Evolutionary conservation across 106 monocot species (phyloP).

Genomic region (Allium cepa): DNA sequence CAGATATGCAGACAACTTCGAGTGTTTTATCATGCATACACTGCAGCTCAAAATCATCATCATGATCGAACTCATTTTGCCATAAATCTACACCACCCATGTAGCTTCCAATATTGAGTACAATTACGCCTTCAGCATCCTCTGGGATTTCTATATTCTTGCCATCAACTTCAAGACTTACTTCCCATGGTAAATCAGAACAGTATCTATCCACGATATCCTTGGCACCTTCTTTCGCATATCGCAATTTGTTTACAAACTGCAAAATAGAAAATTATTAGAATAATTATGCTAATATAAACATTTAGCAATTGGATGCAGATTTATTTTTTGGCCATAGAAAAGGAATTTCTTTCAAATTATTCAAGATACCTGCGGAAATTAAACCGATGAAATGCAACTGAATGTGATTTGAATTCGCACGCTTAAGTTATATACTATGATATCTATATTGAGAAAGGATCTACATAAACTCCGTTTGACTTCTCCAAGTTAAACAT

Average conservation of each 20-base stretch:
- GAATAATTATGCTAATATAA: too few species aligned
- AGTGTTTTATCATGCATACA: conserved; percentile 83
- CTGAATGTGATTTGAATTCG: not conserved
- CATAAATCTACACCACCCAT: conserved; percentile 94
- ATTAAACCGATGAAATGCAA: not conserved
- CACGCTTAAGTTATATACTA: not conserved
- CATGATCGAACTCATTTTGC: conserved; percentile 73
- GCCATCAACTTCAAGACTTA: conserved; percentile 85
- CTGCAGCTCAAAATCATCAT: conserved; percentile 58
- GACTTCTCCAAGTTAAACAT: too few species aligned
- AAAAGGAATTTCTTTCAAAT: not conserved
- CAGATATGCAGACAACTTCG: conserved; percentile 76
- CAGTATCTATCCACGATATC: conserved; percentile 86
- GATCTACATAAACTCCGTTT: too few species aligned
- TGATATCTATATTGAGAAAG: not conserved
- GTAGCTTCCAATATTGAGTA: conserved; percentile 84
- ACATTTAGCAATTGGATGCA: too few species aligned
- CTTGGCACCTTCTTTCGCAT: conserved; percentile 94
- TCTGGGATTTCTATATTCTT: conserved; percentile 65
- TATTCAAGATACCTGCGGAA: not conserved
- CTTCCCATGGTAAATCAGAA: conserved; percentile 81
- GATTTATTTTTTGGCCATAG: too few species aligned
- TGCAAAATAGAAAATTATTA: conserved; percentile 10
- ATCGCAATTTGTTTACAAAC: conserved; percentile 86
- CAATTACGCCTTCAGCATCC: conserved; percentile 79